Conservation (phyloP, 2,329 filamentous ascomycete genomes). For the Cytospora piceae region DNA sequence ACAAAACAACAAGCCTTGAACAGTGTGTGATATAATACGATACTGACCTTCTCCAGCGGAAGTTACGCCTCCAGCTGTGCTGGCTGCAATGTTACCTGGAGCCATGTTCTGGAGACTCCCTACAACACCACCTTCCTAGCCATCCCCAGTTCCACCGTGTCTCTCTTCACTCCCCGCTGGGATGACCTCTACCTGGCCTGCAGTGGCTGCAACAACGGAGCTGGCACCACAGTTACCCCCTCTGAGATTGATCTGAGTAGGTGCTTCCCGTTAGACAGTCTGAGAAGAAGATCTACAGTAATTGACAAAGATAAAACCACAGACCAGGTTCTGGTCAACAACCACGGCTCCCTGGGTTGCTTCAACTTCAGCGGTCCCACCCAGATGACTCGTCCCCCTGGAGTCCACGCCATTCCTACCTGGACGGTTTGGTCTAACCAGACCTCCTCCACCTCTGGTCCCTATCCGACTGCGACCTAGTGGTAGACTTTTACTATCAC, state of each 20-base stretch:
- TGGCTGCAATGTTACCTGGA: conserved; percentile 36
- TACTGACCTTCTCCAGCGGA: conserved; percentile 34
- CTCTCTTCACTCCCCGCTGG: conserved; percentile 29
- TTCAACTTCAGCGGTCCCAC: conserved; percentile 39
- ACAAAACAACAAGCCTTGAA: neutral
- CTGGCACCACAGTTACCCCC: neutral
- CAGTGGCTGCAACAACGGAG: conserved; percentile 11
- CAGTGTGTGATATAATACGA: neutral
- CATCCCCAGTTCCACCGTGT: conserved; percentile 35
- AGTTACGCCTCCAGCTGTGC: conserved; percentile 37
- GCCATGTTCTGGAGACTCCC: conserved; percentile 34
- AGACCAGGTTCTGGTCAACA: conserved; percentile 44
- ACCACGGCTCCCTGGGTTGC: conserved; percentile 44
- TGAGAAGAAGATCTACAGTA: neutral
- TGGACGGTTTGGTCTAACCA: conserved; percentile 5
- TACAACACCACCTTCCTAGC: conserved; percentile 36
- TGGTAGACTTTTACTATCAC: neutral
- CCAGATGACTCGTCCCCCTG: neutral
- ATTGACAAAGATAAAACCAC: conserved; percentile 2
- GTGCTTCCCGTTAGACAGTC: neutral
- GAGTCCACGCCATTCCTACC: neutral
- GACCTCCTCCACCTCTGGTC: neutral
- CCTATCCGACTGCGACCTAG: neutral
- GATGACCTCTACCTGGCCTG: conserved; percentile 23
- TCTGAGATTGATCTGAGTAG: conserved; percentile 17